Base-by-base conservation (phyloP, 2,329 filamentous ascomycete genomes). In the Trichoderma gracile region DNA sequence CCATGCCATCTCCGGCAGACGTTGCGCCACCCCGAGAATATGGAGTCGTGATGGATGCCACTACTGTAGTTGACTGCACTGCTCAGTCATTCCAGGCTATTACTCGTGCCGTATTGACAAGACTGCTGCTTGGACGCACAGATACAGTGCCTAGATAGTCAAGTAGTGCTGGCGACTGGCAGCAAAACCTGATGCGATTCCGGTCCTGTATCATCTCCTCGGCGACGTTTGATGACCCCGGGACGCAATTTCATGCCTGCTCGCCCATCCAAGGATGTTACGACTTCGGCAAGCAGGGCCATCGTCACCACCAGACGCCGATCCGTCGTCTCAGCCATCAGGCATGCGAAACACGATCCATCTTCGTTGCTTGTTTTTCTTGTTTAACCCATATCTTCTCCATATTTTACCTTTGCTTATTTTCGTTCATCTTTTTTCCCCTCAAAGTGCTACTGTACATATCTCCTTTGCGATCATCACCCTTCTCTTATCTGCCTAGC, bases 331-430 rank as follows among this genome's bases (percentile, higher is more conserved):
- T 61, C 58, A 53, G 45, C 47, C 23, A 61, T 30, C 47, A 3
- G 10, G 38, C 15, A 42, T 50, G 38, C 58, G 58, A 61, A 61
- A 61, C 58, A 30, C 23, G n/a, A 45, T 57, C 12, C 40, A 25
- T 52, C 52, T 40, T 40, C 52, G 40, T 17, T 55, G 38, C 15
- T 14, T 57, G 15, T 43, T n/a, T 50, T 30, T 21, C 23, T 55
- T 43, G 8, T 25, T 40, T 12, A 40, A 12, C 33, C 12, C 15
- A 25, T 19, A 21, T 23, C 19, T 14, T 58, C 15, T 30, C 12
- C 21, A 5, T 42, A 21, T 19, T 8, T 27, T 19, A 5, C 10
- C 33, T 14, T n/a, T 33, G 17, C 25, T 52, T 25, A 9, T 38
- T 38, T 12, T 14, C 3, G 10, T 12, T 38, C 33, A 12, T 25